A percentile compares a stretch with the other conserved stretches of the same genome.
Conservation (phyloP, 108 stramenopile species). For the Seminavis robusta region DNA sequence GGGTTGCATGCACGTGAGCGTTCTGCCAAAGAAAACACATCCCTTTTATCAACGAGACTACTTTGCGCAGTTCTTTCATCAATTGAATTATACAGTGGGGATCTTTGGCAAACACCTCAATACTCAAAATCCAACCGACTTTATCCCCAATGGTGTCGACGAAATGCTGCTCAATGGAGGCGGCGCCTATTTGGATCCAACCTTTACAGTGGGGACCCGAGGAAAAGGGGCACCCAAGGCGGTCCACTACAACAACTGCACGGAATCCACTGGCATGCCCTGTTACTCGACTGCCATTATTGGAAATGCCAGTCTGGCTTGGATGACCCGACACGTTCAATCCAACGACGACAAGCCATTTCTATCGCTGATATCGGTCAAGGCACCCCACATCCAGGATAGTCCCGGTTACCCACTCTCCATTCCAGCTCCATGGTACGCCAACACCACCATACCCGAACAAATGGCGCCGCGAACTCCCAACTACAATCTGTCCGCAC, state of each 20-base stretch:
- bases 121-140: slow-evolving; percentile 18
- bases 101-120: slow-evolving; percentile 46
- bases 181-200: slow-evolving; percentile 26
- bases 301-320: slow-evolving; percentile 43
- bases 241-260: slow-evolving; percentile 25
- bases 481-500: slow-evolving; percentile 32
- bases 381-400: slow-evolving; percentile 45
- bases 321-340: slow-evolving; percentile 21
- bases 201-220: slow-evolving; percentile 9
- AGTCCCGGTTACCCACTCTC: slow-evolving; percentile 29
- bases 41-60: slow-evolving; percentile 26
- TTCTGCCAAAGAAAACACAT: slow-evolving; percentile 1
- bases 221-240: background rate
- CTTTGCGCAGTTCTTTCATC: slow-evolving; percentile 26
- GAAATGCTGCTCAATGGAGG: slow-evolving; percentile 38
- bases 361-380: slow-evolving; percentile 36
- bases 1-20: slow-evolving; percentile 41
- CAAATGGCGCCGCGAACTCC: slow-evolving; percentile 32
- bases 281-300: slow-evolving; percentile 38
- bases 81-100: slow-evolving; percentile 28
- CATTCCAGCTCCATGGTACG: slow-evolving; percentile 47
- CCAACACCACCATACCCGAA: slow-evolving; percentile 14
- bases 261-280: slow-evolving; percentile 16
- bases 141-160: slow-evolving; percentile 30
- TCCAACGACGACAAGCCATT: slow-evolving; percentile 15